phyloP scores from a whole-genome alignment of 75 land plant genomes.

The Pinus albicaulis region DNA sequence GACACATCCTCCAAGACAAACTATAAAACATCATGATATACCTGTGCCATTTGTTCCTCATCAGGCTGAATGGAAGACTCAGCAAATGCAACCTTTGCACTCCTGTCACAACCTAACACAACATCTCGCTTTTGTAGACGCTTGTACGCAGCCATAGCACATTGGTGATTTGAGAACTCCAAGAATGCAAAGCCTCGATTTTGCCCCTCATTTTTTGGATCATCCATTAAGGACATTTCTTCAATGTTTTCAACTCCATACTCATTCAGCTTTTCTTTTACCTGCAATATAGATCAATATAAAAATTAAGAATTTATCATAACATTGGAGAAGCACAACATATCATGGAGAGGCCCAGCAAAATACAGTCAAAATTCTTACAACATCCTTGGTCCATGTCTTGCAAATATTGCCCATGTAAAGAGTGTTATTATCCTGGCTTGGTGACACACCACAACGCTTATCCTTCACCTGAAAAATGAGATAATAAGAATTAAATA shows the following conservation, averaged over 20 bases:
- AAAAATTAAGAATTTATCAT: background rate
- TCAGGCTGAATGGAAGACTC: conserved; percentile 18
- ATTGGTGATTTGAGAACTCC: conserved; percentile 25
- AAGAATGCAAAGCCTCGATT: conserved; percentile 33
- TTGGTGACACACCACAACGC: conserved; percentile 24
- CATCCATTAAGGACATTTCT: conserved; percentile 25
- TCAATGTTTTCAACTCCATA: conserved; percentile 27
- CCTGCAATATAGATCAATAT: conserved; percentile 6
- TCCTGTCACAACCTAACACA: conserved; percentile 29
- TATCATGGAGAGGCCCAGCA: background rate
- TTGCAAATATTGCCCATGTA: conserved; percentile 41
- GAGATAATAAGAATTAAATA: background rate
- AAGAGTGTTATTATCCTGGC: conserved; percentile 42
- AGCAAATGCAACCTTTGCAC: conserved; percentile 39
- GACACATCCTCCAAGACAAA: background rate
- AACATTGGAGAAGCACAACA: background rate
- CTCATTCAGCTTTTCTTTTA: conserved; percentile 18
- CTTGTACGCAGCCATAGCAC: conserved; percentile 31
- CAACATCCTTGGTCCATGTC: conserved; percentile 47
- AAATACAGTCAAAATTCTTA: background rate
- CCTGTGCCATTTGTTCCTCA: conserved; percentile 26
- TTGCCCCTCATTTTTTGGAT: conserved; percentile 25
- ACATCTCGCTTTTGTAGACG: conserved; percentile 33
- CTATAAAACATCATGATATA: background rate
- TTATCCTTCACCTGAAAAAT: conserved; percentile 31